Conservation (phyloP, 495 filamentous ascomycete species). For the Pseudomonodictys pantanalensis region DNA sequence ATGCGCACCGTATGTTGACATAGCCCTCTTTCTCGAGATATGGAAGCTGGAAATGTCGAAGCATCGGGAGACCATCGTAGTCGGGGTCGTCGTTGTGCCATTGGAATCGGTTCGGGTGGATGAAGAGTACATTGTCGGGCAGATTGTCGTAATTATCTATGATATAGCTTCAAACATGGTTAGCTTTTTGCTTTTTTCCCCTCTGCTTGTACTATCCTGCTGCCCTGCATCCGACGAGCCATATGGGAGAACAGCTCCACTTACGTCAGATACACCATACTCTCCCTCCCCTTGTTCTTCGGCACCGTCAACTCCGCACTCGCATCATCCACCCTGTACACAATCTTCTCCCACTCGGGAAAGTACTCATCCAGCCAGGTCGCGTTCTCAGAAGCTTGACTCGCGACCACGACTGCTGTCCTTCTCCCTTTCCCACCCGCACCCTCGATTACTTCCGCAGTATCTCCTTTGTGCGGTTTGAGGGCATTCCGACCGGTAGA, state of each 20-base stretch:
- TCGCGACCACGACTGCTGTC: slow-evolving; percentile 32
- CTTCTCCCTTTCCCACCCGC: not conserved
- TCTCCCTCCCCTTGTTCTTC: slow-evolving; percentile 33
- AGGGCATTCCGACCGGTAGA: not conserved
- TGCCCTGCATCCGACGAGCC: not conserved
- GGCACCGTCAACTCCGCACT: slow-evolving; percentile 24
- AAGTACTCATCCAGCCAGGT: slow-evolving; percentile 34
- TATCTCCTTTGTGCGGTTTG: not conserved
- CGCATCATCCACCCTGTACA: slow-evolving; percentile 32
- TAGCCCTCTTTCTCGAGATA: slow-evolving; percentile 59
- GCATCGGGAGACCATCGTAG: slow-evolving; percentile 42
- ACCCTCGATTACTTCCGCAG: not conserved
- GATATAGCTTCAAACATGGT: slow-evolving; percentile 22
- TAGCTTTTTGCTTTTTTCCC: not conserved
- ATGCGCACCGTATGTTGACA: slow-evolving; percentile 64
- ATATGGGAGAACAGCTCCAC: not conserved
- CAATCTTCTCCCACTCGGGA: slow-evolving; percentile 30
- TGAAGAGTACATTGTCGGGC: slow-evolving; percentile 30
- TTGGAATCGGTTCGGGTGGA: slow-evolving; percentile 31
- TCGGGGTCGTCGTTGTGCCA: slow-evolving; percentile 38
- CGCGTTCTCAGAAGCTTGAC: slow-evolving; percentile 24
- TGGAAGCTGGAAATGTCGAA: slow-evolving; percentile 53
- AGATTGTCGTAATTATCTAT: slow-evolving; percentile 35
- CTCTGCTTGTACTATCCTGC: not conserved
- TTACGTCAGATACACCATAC: slow-evolving; percentile 34